Base-by-base conservation (phyloP, 176 grass and related monocot genomes). In the Rhynchospora breviuscula region DNA sequence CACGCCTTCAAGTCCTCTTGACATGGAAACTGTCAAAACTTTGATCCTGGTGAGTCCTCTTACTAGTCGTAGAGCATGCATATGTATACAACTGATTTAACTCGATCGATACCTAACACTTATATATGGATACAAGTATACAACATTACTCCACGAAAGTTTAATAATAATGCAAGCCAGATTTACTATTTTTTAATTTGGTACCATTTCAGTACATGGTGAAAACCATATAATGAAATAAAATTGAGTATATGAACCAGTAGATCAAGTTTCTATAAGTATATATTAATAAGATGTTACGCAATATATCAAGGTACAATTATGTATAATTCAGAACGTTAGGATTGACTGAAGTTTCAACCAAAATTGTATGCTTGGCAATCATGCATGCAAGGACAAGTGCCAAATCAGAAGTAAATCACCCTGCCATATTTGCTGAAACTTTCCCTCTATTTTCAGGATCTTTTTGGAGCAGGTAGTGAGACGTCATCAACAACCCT, bases 381-480 rank as follows among this genome's bases (percentile, higher is more conserved):
- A 75, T 8, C 48, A 75, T 23, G 19, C n/a, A 45, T 26, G 0
- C 10, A 26, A 10, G 11, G 14, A 53, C 10, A 26, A 7, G 22
- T 19, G 12, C 45, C n/a, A 48, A 71, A 73, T 73, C 45, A 73
- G 9, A 2, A 48, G 8, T 21, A 65, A 0, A 13, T 48, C 45
- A 48, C 8, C 19, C 48, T 54, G 21, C 31, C 21, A 26, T 6
- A 79, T 63, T 25, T 66, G 6, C 7, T 74, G 1, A 74, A 3
- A 51, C 8, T 13, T 65, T 48, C 14, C 12, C 18, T 64, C 43
- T 8, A 40, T 67, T 25, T 13, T 10, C 25, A 92, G 84, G 77
- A 87, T 45, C 22, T 87, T 9, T 85, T 92, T 10, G 51, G 25
- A 12, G 90, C 81, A 18, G 90, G 81, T 1, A 87, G 68, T 5